Evolutionary conservation across 495 filamentous ascomycete genomes (phyloP).

Genomic region (Podospora fimiseda): DNA sequence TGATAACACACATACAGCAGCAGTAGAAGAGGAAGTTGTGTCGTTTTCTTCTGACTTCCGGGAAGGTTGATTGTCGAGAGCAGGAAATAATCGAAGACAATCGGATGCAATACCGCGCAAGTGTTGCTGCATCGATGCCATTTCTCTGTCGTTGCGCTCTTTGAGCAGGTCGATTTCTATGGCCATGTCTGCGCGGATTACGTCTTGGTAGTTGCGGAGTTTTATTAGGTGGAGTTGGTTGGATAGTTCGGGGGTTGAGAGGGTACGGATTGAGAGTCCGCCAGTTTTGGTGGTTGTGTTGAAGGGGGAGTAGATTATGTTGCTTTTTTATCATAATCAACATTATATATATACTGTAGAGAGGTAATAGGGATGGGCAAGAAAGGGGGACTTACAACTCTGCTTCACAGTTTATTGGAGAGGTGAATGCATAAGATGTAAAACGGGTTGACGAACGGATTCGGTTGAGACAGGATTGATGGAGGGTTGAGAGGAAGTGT

Average conservation of each 20-base stretch:
- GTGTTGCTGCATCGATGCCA: background rate
- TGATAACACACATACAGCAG: too few relatives aligned
- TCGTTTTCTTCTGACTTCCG: too few relatives aligned
- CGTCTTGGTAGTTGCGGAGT: background rate
- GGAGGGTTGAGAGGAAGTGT: conserved; percentile 7
- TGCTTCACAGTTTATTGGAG: background rate
- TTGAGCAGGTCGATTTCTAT: background rate
- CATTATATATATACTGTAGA: background rate
- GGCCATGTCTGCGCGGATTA: background rate
- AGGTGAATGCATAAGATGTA: conserved; percentile 1
- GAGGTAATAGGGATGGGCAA: background rate
- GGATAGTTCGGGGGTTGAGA: background rate
- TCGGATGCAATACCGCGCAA: background rate
- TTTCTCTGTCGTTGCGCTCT: background rate
- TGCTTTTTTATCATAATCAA: background rate
- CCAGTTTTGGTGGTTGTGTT: background rate
- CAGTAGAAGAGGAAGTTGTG: too few relatives aligned
- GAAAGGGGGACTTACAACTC: background rate
- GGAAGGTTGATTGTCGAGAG: too few relatives aligned
- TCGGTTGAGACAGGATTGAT: conserved; percentile 1
- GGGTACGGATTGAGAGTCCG: background rate
- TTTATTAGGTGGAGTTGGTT: background rate
- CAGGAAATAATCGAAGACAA: too few relatives aligned
- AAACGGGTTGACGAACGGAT: background rate
- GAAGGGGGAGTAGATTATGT: background rate